Base-by-base conservation (phyloP, 2,329 filamentous ascomycete species). In the Pseudocercospora eumusae region DNA sequence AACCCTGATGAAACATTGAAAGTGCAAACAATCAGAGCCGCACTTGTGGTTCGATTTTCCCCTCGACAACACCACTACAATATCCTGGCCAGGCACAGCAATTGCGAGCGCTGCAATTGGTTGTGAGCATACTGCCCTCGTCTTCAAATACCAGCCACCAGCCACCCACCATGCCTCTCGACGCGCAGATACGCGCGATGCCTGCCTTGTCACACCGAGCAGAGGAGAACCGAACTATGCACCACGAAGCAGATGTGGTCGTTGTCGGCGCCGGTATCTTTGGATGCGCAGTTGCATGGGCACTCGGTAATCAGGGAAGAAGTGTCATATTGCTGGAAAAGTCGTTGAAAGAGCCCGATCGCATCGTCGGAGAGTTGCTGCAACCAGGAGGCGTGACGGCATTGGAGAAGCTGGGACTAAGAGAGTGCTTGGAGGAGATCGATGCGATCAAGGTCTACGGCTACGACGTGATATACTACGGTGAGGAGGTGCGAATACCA, bases 281-380 rank as follows among this genome's bases (percentile, higher is more conserved):
- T 66, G 95, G 95, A 44, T 96, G 92, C 76, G 91, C 93, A 20
- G 82, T 92, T 21, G 93, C 95, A 18, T 90, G 88, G 66, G 87
- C 93, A 21, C 83, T 98, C 50, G 93, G 90, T 62, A 88, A 90
- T 70, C 95, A 98, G 79, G 93, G 92, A 58, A 87, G 95, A 66
- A 96, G 90, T 75, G 93, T 99, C 25, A 84, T 98, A 25, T 81
- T 99, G 56, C 85, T 99, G 56, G 95, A 99, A 80, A 86, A 86
- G 71, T 96, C 87, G 78, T 82, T 98, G 78, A 92, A 92, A 77
- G 89, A 98, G 80, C 95, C 95, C 20, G 90, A 98, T 79, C 88
- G 95, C 66, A 99, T 99, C 69, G 92, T 99, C 53, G 95, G 95
- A 70, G 95, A 99, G 80, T 80, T 99, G 67, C 81, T 99, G 70